Percentiles rank a stretch among this genome's conserved stretches.
Evolutionary conservation across 2,329 filamentous ascomycete species (phyloP).

Genomic region (Fusarium temperatum): DNA sequence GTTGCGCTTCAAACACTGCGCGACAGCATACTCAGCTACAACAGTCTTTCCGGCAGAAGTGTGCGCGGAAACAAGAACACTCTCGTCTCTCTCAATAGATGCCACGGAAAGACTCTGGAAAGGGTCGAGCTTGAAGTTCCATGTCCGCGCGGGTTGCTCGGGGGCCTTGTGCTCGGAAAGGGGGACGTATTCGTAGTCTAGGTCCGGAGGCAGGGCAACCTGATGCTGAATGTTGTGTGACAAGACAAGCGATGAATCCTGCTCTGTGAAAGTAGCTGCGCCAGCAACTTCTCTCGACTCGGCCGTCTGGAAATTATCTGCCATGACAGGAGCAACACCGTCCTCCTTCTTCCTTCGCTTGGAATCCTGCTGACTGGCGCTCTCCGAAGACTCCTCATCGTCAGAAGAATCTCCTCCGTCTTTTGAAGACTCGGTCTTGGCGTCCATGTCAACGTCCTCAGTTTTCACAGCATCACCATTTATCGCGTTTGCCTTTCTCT

Average conservation of each 20-base stretch:
- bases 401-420: constrained; percentile 47
- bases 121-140: constrained; percentile 92
- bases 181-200: constrained; percentile 94
- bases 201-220: constrained; percentile 90
- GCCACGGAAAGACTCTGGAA: constrained; percentile 96
- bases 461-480: constrained; percentile 28
- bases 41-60: constrained; percentile 98
- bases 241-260: constrained; percentile 79
- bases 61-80: constrained; percentile 94
- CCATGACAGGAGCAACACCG: constrained; percentile 79
- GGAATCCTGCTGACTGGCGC: constrained; percentile 65
- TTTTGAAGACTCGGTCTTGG: constrained; percentile 55
- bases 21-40: constrained; percentile 97
- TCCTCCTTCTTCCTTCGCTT: constrained; percentile 67
- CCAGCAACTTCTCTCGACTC: constrained; percentile 90
- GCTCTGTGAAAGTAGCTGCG: constrained; percentile 72
- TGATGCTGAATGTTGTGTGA: constrained; percentile 99
- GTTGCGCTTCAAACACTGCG: constrained; percentile 95
- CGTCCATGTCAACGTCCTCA: constrained; percentile 46
- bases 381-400: constrained; percentile 51
- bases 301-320: constrained; percentile 94
- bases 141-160: constrained; percentile 82
- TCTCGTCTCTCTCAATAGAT: constrained; percentile 95
- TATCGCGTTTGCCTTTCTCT: constrained; percentile 81
- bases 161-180: constrained; percentile 94